phyloP scores from a whole-genome alignment of 768 basidiomycete species.

The Tricholoma hemisulphureum region DNA sequence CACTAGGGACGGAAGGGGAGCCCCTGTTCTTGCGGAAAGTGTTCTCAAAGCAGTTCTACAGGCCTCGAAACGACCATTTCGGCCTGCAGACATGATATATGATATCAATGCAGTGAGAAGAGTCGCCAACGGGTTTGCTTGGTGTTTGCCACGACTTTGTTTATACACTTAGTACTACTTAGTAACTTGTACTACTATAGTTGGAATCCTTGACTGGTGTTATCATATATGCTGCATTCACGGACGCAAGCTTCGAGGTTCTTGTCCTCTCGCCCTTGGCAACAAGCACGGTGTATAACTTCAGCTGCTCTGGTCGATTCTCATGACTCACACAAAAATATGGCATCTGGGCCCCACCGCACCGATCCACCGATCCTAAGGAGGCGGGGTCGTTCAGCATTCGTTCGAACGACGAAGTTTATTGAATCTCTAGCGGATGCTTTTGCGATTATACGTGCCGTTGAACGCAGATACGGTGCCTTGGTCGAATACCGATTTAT shows the following conservation, averaged over 20 bases:
- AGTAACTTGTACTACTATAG: not conserved
- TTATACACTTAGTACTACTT: no score
- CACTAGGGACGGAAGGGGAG: constrained; percentile 73
- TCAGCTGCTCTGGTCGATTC: not conserved
- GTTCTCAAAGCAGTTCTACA: constrained; percentile 56
- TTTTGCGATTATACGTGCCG: constrained; percentile 47
- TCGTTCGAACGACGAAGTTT: constrained; percentile 40
- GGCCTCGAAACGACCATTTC: constrained; percentile 36
- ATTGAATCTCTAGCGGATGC: constrained; percentile 49
- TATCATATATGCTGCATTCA: not conserved
- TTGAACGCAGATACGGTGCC: constrained; percentile 56
- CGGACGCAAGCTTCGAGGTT: not conserved
- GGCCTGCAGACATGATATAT: not conserved
- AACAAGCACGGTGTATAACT: not conserved
- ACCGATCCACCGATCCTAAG: not conserved
- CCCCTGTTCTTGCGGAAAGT: constrained; percentile 66
- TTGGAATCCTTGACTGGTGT: no score
- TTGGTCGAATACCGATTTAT: constrained; percentile 42
- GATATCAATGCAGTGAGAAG: no score
- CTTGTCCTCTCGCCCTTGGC: not conserved
- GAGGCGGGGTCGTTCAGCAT: constrained; percentile 22
- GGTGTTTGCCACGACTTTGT: no score
- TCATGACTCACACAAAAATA: not conserved
- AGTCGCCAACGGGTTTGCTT: no score
- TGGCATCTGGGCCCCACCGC: not conserved